phyloP scores from a whole-genome alignment of 768 basidiomycete genomes.

The Suillus luteus region DNA sequence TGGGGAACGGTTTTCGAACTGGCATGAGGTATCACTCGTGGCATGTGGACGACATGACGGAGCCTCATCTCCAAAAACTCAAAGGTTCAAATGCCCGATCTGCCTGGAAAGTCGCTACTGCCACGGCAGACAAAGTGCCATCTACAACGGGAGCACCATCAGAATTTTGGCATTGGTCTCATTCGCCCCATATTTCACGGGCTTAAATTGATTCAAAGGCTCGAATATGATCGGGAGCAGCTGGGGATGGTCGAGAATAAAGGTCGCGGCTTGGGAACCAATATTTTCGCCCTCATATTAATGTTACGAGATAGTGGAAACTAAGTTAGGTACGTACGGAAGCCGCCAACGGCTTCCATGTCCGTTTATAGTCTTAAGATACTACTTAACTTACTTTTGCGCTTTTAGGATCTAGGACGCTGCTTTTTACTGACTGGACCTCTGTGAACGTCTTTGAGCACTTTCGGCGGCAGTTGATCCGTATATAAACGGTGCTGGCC shows the following conservation, averaged over 20 bases:
- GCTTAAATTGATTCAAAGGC: conserved; percentile 27
- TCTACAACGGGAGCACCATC: conserved; percentile 3
- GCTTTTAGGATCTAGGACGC: too few relatives aligned
- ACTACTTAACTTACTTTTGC: too few relatives aligned
- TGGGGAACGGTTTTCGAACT: conserved; percentile 49
- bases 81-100: conserved; percentile 35
- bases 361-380: too few relatives aligned
- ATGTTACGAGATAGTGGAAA: too few relatives aligned
- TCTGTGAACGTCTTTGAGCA: too few relatives aligned
- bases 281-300: too few relatives aligned
- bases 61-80: conserved; percentile 28
- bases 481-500: too few relatives aligned
- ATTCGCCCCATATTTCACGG: background rate
- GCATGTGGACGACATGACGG: conserved; percentile 38
- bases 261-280: conserved; percentile 61
- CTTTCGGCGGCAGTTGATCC: too few relatives aligned
- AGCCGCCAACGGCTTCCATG: too few relatives aligned
- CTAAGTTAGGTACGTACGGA: too few relatives aligned
- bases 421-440: too few relatives aligned
- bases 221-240: conserved; percentile 67
- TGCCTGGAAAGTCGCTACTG: conserved; percentile 29
- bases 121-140: conserved; percentile 23
- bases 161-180: conserved; percentile 25
- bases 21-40: conserved; percentile 42
- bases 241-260: conserved; percentile 55